Percentiles rank a stretch among this genome's conserved stretches.
Evolutionary conservation across 164 flowering plant genomes (phyloP).

Genomic region (Hamamelis virginiana): DNA sequence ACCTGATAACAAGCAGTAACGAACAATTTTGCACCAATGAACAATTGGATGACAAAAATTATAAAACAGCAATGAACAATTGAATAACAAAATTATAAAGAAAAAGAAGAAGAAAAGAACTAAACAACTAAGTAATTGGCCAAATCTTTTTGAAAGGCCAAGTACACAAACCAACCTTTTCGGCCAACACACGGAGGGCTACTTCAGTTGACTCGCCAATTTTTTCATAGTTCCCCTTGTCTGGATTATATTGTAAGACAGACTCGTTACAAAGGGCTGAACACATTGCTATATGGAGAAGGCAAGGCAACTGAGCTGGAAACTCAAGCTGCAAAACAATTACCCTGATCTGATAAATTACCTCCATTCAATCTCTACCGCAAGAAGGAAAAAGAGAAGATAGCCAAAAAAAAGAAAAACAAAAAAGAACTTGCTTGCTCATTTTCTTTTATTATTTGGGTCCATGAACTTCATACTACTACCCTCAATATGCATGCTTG

Average conservation of each 20-base stretch:
- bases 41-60: neutral
- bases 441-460: no score
- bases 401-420: no score
- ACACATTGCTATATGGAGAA: constrained; percentile 91
- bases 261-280: constrained; percentile 98
- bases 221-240: constrained; percentile 82
- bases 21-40: constrained; percentile 3
- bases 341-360: neutral
- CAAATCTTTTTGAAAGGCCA: neutral
- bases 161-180: constrained; percentile 58
- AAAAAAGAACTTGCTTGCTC: no score
- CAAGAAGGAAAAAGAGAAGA: no score
- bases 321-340: constrained; percentile 72
- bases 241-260: constrained; percentile 83
- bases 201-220: constrained; percentile 99
- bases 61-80: neutral
- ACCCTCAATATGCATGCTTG: no score
- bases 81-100: neutral
- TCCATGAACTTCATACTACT: no score
- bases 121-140: neutral
- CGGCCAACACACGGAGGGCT: constrained; percentile 89
- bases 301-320: constrained; percentile 86
- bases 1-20: constrained; percentile 44
- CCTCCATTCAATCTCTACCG: neutral
- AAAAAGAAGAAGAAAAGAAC: neutral